A percentile compares a stretch with the other conserved stretches of the same genome.
These are phyloP conservation scores for Amanita exitialis DNA, from an alignment of 768 basidiomycete genomes.

Conservation along the genomic window DNA sequence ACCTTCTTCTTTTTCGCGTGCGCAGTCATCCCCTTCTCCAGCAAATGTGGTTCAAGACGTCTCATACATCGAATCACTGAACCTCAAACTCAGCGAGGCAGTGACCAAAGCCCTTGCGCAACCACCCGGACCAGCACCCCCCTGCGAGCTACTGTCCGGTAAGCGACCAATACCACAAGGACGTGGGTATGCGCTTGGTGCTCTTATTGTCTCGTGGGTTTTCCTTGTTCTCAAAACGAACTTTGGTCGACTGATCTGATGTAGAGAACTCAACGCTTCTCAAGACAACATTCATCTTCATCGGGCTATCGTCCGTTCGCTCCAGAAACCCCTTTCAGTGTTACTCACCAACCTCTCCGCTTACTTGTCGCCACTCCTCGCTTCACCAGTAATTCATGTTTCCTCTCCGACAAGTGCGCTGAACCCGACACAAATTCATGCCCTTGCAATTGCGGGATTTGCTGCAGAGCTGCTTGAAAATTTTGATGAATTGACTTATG, in stretches of 20 bases:
- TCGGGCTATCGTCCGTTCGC: conserved; percentile 59
- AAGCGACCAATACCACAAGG: conserved; percentile 68
- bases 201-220: conserved; percentile 63
- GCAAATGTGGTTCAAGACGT: conserved; percentile 60
- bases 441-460: conserved; percentile 56
- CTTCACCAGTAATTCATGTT: conserved; percentile 50
- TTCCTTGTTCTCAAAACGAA: conserved; percentile 2
- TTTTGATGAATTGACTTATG: conserved; percentile 56
- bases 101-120: conserved; percentile 68
- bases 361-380: conserved; percentile 54
- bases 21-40: conserved; percentile 21
- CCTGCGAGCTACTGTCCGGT: conserved; percentile 48
- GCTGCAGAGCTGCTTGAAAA: conserved; percentile 64
- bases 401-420: conserved; percentile 39
- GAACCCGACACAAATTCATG: conserved; percentile 64
- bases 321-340: conserved; percentile 72
- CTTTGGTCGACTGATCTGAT: conserved; percentile 10
- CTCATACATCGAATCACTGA: conserved; percentile 68
- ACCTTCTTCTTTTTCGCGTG: conserved; percentile 35
- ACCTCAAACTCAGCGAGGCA: conserved; percentile 72
- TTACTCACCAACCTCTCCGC: conserved; percentile 61
- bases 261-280: conserved; percentile 60
- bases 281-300: conserved; percentile 54
- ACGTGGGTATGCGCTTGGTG: conserved; percentile 57
- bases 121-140: conserved; percentile 41